Conservation (phyloP, 306 rosid species). For the Vigna trinervia region DNA sequence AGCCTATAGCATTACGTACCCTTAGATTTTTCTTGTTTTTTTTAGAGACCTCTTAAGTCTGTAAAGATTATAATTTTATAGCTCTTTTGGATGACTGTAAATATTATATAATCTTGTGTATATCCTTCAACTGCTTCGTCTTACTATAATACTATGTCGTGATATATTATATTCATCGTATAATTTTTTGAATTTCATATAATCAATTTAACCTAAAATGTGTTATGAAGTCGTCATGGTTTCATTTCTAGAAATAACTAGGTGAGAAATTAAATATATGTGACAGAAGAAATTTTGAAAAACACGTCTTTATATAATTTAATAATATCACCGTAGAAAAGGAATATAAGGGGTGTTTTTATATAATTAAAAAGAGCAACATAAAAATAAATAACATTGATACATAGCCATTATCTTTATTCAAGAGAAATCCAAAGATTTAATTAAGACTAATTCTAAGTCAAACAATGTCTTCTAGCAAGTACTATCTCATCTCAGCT, state of each 20-base stretch:
- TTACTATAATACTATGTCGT: no score
- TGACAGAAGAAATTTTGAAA: no score
- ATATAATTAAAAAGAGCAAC: neutral
- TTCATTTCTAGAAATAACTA: neutral
- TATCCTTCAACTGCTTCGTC: no score
- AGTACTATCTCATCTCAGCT: no score
- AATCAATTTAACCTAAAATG: neutral
- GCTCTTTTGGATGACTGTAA: no score
- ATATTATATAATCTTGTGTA: no score
- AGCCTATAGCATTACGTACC: no score
- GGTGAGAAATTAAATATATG: neutral
- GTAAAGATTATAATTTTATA: no score
- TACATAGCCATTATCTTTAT: neutral
- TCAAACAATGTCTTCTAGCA: neutral
- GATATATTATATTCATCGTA: no score
- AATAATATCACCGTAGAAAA: neutral
- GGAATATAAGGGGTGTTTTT: neutral
- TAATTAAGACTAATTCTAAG: constrained; percentile 9
- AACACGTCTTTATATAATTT: constrained; percentile 5
- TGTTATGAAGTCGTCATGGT: neutral
- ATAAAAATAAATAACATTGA: neutral
- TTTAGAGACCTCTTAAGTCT: no score
- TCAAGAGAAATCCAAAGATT: constrained; percentile 24
- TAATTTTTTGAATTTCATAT: no score
- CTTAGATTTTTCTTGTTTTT: no score